Evolutionary conservation across 257 asterid genomes (phyloP).

Genomic region (Dorcoceras hygrometricum): DNA sequence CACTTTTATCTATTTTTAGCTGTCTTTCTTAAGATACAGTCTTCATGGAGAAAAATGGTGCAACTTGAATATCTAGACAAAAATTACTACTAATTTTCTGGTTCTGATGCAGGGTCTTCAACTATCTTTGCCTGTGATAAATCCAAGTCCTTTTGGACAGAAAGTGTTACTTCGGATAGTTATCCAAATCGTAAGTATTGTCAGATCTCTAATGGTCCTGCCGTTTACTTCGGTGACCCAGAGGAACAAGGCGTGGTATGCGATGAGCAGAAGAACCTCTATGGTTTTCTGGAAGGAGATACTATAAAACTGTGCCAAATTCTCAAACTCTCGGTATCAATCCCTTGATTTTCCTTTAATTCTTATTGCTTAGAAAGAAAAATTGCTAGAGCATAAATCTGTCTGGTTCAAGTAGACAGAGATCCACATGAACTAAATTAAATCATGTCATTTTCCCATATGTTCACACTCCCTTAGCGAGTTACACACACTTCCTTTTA

Average conservation of each 20-base stretch:
- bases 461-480: background rate
- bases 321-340: conserved; percentile 64
- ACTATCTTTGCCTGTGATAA: conserved; percentile 25
- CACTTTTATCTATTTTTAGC: background rate
- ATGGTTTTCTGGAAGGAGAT: conserved; percentile 43
- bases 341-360: conserved; percentile 23
- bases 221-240: conserved; percentile 31
- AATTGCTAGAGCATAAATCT: background rate
- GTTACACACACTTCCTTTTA: background rate
- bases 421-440: background rate
- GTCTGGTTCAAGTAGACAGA: background rate
- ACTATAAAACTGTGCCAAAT: conserved; percentile 41
- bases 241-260: conserved; percentile 27
- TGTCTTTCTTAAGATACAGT: conserved; percentile 5
- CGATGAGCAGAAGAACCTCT: conserved; percentile 42
- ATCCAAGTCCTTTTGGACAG: conserved; percentile 29
- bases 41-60: conserved; percentile 16
- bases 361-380: background rate
- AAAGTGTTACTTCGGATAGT: conserved; percentile 9
- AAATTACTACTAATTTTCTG: conserved; percentile 12
- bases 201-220: conserved; percentile 26
- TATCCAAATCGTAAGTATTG: conserved; percentile 21
- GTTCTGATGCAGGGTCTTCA: conserved; percentile 39
- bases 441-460: background rate
- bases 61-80: conserved; percentile 2